Percentiles rank a stretch among this genome's conserved stretches.
Conservation (phyloP, 208 protist genomes). For the Wallacemonas sp. region DNA sequence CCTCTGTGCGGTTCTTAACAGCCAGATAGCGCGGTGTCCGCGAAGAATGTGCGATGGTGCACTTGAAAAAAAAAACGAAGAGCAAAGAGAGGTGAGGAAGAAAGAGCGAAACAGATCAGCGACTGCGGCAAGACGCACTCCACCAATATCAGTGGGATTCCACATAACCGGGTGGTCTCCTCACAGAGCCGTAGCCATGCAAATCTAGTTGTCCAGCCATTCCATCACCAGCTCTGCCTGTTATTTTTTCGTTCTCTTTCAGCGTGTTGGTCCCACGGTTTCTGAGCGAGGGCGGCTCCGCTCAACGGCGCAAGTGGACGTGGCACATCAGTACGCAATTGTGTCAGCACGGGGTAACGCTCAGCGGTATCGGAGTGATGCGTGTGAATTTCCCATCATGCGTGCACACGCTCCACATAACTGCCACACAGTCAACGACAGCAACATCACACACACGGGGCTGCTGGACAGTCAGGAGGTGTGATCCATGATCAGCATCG, state of each 20-base stretch:
- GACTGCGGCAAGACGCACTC: too few relatives aligned
- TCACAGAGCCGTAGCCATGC: too few relatives aligned
- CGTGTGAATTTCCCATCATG: slow-evolving; percentile 16
- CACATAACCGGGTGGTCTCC: too few relatives aligned
- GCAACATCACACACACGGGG: neutral
- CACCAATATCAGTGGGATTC: too few relatives aligned
- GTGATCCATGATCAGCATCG: neutral
- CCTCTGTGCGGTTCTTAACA: neutral
- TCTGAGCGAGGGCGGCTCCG: too few relatives aligned
- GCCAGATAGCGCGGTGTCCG: neutral
- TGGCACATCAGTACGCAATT: slow-evolving; percentile 3
- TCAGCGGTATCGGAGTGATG: slow-evolving; percentile 39
- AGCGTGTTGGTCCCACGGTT: too few relatives aligned
- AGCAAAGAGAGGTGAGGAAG: neutral
- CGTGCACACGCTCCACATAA: neutral
- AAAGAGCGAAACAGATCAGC: neutral
- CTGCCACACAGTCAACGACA: neutral
- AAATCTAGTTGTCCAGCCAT: too few relatives aligned
- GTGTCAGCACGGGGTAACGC: slow-evolving; percentile 6
- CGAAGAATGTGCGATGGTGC: neutral
- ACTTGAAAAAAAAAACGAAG: neutral
- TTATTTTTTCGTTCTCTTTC: too few relatives aligned
- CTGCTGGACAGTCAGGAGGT: neutral
- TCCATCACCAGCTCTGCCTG: too few relatives aligned
- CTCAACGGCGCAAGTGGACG: too few relatives aligned